Conservation (phyloP, 2,329 filamentous ascomycete species). For the Fusarium sp. region DNA sequence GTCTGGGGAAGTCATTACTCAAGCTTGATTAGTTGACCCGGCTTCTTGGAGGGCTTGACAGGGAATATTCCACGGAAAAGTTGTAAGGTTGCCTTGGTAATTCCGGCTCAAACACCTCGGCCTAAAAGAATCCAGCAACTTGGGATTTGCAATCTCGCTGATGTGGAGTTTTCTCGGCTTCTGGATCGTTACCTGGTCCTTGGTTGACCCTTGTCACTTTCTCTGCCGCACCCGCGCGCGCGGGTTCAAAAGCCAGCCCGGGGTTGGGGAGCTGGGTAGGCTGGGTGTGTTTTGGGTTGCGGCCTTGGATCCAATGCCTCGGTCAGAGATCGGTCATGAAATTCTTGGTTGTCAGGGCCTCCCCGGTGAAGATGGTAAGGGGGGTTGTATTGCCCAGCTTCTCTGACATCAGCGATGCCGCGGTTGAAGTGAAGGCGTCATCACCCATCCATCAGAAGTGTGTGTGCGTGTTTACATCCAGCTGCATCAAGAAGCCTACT, state of each 20-base stretch:
- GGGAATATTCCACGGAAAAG: conserved; percentile 31
- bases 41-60: conserved; percentile 11
- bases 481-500: not conserved
- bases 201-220: conserved; percentile 15
- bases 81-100: not conserved
- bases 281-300: conserved; percentile 5
- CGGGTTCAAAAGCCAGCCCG: conserved; percentile 6
- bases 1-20: conserved; percentile 34
- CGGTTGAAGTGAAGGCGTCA: not conserved
- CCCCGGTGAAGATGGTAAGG: not conserved
- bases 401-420: conserved; percentile 25
- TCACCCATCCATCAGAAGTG: not conserved
- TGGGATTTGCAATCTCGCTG: conserved; percentile 31
- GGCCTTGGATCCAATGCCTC: conserved; percentile 21
- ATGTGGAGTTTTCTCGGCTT: conserved; percentile 15
- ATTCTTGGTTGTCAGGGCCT: conserved; percentile 8
- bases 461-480: not conserved
- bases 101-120: conserved; percentile 17
- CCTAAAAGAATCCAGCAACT: not conserved
- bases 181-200: conserved; percentile 7
- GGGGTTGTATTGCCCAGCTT: conserved; percentile 4
- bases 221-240: conserved; percentile 10
- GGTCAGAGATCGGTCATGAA: conserved; percentile 22
- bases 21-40: conserved; percentile 4
- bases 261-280: conserved; percentile 4